Evolutionary conservation across 345 rosid species (phyloP), one percentile per base, ranked within the genome.

Genomic region (Linum usitatissimum): DNA sequence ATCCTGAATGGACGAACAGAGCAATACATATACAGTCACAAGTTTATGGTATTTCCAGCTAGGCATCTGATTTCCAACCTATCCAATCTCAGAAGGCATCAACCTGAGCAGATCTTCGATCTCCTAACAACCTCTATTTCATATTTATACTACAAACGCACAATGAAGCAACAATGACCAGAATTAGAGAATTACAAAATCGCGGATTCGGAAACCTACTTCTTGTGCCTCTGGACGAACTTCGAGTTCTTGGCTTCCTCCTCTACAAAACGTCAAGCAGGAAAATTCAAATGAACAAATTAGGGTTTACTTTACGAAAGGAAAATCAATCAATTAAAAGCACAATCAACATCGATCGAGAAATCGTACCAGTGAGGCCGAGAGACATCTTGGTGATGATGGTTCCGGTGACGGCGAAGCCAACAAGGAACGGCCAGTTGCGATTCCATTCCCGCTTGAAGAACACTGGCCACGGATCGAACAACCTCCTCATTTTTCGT

Each of bases 181-280:
- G 54, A 31, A 58, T n/a, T 14, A 18, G 20, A 21, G 61, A 13
- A 28, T 28, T 18, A 18, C 17, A 1, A 45, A 17, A 34, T 34
- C 38, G 28, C 38, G 38, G 8, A 34, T 10, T 45, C 17, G 51
- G 15, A 45, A 45, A 45, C 17, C 51, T 66, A 86, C 97, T 75
- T 82, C 67, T 75, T 86, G 76, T 91, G 98, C 77, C 80, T 81
- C 78, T 86, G 91, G 48, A 79, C 96, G 66, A 91, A 91, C 7
- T 74, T 75, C 0, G 96, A 91, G 34, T 86, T 84, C 76, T 91
- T 88, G 3, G 90, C 95, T 60, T 91, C 91, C 65, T 88, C 98
- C 81, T 91, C 98, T 91, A 81, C 53, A 73, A 45, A 19, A 3
- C 34, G 55, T 0, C 6, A 7, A 55, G 5, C 38, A 34, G 38